Evolutionary conservation across 140 eudicot genomes (phyloP).

Genomic region (Bidens hawaiensis): DNA sequence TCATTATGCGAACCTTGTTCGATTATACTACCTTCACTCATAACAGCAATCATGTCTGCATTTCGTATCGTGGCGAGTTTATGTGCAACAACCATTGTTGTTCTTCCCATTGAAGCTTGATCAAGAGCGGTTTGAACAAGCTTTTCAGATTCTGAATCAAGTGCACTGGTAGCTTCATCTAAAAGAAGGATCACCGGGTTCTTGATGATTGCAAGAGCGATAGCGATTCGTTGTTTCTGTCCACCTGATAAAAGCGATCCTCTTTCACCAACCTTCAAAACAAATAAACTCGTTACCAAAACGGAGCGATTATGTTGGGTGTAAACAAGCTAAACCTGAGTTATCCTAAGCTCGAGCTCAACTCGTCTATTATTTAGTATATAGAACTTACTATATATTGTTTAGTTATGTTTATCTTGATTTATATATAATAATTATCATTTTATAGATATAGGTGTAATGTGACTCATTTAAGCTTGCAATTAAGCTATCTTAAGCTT

Average conservation of each 20-base stretch:
- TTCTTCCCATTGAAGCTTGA: constrained; percentile 93
- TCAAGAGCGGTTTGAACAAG: constrained; percentile 92
- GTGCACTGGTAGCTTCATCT: constrained; percentile 99
- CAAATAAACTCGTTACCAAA: constrained; percentile 12
- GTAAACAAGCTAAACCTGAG: too few species aligned
- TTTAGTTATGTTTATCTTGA: too few species aligned
- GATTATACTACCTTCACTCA: constrained; percentile 54
- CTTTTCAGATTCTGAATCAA: constrained; percentile 83
- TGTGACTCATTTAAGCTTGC: too few species aligned
- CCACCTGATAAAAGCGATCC: constrained; percentile 95
- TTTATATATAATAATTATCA: too few species aligned
- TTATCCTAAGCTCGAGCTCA: too few species aligned
- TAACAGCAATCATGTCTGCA: constrained; percentile 81
- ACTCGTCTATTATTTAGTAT: too few species aligned
- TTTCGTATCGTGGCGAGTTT: constrained; percentile 80
- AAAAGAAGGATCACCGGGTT: constrained; percentile 90
- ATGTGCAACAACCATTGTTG: constrained; percentile 95
- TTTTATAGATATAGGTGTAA: too few species aligned
- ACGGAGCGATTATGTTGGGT: too few species aligned
- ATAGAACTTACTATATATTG: too few species aligned
- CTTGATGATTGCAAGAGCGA: constrained; percentile 80
- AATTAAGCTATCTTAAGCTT: too few species aligned
- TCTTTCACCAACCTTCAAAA: constrained; percentile 78
- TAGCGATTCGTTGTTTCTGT: constrained; percentile 88
- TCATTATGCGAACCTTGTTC: constrained; percentile 78